phyloP scores from a whole-genome alignment of 2,329 filamentous ascomycete genomes.

The Diaporthe sp. region DNA sequence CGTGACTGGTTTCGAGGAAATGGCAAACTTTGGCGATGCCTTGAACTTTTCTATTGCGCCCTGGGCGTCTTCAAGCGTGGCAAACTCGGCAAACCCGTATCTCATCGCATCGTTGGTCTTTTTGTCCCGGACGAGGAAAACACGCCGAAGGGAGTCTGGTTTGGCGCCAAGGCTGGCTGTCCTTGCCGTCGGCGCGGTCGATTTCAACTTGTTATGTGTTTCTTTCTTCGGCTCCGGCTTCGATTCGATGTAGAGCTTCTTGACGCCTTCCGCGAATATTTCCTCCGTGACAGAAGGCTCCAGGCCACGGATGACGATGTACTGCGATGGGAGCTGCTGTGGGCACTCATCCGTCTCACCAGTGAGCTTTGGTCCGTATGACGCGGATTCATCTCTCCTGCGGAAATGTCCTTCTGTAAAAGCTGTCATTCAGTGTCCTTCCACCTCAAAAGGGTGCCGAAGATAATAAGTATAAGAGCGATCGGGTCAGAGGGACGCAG shows the following conservation, averaged over 20 bases:
- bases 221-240: slow-evolving; percentile 60
- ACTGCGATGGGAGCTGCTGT: slow-evolving; percentile 75
- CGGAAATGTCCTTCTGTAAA: slow-evolving; percentile 40
- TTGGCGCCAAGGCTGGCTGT: slow-evolving; percentile 77
- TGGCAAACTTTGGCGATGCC: slow-evolving; percentile 81
- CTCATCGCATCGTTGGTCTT: slow-evolving; percentile 80
- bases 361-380: slow-evolving; percentile 54
- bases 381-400: slow-evolving; percentile 43
- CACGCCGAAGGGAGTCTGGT: slow-evolving; percentile 80
- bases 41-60: slow-evolving; percentile 80
- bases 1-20: slow-evolving; percentile 79
- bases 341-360: slow-evolving; percentile 60
- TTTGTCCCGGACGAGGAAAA: slow-evolving; percentile 82
- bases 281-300: slow-evolving; percentile 80
- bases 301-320: slow-evolving; percentile 80
- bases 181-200: slow-evolving; percentile 68
- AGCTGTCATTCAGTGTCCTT: neutral
- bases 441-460: neutral
- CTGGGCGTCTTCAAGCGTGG: slow-evolving; percentile 80
- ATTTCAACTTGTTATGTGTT: slow-evolving; percentile 67
- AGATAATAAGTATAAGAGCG: neutral
- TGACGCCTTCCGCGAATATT: slow-evolving; percentile 78
- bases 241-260: slow-evolving; percentile 75
- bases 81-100: slow-evolving; percentile 89
- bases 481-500: neutral